Base-by-base conservation (phyloP, 768 basidiomycete genomes). In the Coprinellus aureogranulatus region DNA sequence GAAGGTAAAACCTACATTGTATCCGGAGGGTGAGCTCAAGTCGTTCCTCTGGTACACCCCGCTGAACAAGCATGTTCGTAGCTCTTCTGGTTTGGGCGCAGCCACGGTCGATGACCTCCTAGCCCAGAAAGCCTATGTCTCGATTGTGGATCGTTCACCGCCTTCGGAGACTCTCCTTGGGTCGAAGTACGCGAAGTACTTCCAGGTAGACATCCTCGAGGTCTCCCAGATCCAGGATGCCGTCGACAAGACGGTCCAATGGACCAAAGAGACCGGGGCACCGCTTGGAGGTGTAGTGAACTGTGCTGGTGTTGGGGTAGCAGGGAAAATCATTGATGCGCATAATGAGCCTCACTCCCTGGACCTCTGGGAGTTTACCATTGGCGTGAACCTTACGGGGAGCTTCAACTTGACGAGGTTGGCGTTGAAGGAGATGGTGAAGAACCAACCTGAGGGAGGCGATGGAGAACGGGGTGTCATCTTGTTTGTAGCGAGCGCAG, bases 401-500 rank as follows among this genome's bases (percentile, higher is more conserved):
- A 74, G 80, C 1, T 86, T 86, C 72, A 81, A 86, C 61, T 72
- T 87, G 52, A 82, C 82, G 6, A 75, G 84, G 3, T 69, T 82
- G 22, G 82, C 77, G 25, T 71, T 83, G 50, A 69, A 79, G 57
- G 77, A 83, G 58, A 73, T 86, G 30, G 73, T 80, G 14, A 71
- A 73, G 30, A 79, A 79, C 48, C 67, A 74, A 1, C 75, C 78
- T 16, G 81, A 83, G 59, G 70, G 75, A 22, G 72, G 74, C 0
- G 82, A 84, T 57, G 82, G 77, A 1, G 85, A 87, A 64, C 68
- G 81, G 23, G 85, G 85, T 4, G 79, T 86, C 9, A 70, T 87
- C n/a, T 65, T 86, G 22, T 75, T 85, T 59, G 79, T 85, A 20
- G 72, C 83, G 6, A 84, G 82, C 61, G 73, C 79, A 22, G 81